Percentiles rank a stretch among this genome's conserved stretches.
Evolutionary conservation across 306 rosid species (phyloP).

Genomic region (Leucaena leucocephala): DNA sequence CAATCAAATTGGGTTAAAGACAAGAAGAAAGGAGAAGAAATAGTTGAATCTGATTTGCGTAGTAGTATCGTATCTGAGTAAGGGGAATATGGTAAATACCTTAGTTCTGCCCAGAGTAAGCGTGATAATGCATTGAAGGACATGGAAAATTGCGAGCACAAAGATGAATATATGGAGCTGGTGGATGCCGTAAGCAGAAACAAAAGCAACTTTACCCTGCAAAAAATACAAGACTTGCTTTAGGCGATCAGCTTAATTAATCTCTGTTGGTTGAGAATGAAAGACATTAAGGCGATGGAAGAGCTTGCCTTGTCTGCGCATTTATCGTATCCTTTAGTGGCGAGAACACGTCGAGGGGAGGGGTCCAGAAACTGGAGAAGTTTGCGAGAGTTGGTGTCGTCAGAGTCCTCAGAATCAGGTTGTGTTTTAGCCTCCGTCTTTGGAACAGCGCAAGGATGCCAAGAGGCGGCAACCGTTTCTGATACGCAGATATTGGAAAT

Average conservation of each 20-base stretch:
- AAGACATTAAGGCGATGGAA: neutral
- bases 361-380: slow-evolving; percentile 41
- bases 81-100: slow-evolving; percentile 35
- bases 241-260: neutral
- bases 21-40: neutral
- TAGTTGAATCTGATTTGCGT: neutral
- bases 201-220: slow-evolving; percentile 72
- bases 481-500: slow-evolving; percentile 58
- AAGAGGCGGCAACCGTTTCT: slow-evolving; percentile 44
- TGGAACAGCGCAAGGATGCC: slow-evolving; percentile 57
- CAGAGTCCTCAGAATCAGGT: neutral
- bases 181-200: slow-evolving; percentile 86
- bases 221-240: slow-evolving; percentile 15
- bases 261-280: neutral
- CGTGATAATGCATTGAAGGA: slow-evolving; percentile 70
- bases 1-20: neutral
- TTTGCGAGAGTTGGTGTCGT: slow-evolving; percentile 25
- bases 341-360: slow-evolving; percentile 44
- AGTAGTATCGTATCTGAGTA: too few species aligned
- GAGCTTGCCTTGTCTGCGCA: slow-evolving; percentile 45
- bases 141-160: slow-evolving; percentile 67
- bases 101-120: slow-evolving; percentile 70
- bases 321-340: slow-evolving; percentile 44
- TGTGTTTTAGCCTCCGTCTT: neutral
- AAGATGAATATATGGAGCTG: slow-evolving; percentile 92